These are phyloP conservation scores for Axilococcus clingmanii DNA, from an alignment of 139 green algal species.

Conservation along the genomic window DNA sequence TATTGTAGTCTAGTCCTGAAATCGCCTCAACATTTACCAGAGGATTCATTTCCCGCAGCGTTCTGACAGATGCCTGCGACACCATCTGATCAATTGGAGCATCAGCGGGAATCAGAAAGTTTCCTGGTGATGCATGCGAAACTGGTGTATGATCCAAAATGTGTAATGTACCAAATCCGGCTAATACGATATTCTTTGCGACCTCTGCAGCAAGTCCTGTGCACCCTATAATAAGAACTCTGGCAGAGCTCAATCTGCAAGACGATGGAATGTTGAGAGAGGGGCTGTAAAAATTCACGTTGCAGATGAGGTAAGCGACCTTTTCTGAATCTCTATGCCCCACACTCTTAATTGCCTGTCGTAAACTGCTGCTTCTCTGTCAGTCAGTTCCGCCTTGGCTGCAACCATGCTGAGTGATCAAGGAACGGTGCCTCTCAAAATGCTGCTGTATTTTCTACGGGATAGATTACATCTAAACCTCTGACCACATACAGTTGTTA, in stretches of 20 bases:
- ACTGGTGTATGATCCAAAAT: constrained; percentile 49
- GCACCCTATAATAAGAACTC: constrained; percentile 55
- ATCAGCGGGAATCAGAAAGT: constrained; percentile 59
- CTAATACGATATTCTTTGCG: constrained; percentile 86
- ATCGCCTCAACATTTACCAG: constrained; percentile 49
- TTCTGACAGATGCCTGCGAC: constrained; percentile 40
- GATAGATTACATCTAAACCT: not conserved
- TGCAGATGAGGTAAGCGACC: constrained; percentile 23
- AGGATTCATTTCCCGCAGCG: constrained; percentile 82
- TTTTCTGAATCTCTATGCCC: constrained; percentile 77
- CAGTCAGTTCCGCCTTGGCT: constrained; percentile 30
- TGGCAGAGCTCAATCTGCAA: constrained; percentile 49
- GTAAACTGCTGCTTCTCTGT: constrained; percentile 67
- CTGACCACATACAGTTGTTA: not conserved
- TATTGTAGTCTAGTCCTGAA: constrained; percentile 8
- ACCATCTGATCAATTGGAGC: constrained; percentile 17
- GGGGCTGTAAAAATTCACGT: not conserved
- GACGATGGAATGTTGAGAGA: not conserved
- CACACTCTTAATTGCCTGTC: constrained; percentile 83
- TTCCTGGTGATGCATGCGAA: constrained; percentile 16
- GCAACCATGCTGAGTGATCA: constrained; percentile 13
- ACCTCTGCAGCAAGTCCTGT: constrained; percentile 45
- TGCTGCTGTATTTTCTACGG: no score
- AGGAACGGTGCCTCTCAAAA: no score
- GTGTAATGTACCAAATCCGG: constrained; percentile 63